Evolutionary conservation across 257 asterid genomes (phyloP).

Genomic region (Nicotiana tabacum): DNA sequence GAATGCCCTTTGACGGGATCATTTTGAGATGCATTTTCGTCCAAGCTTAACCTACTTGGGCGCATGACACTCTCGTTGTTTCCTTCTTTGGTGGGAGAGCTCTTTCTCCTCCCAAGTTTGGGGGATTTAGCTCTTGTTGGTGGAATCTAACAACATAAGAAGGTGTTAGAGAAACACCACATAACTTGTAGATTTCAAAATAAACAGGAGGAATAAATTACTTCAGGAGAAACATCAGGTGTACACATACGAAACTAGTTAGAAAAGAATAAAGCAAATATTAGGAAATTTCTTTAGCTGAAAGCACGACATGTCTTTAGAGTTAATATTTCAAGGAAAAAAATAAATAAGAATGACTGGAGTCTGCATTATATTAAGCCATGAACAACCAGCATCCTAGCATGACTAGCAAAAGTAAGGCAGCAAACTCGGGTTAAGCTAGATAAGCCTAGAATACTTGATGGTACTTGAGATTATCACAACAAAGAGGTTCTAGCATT

Average conservation of each 20-base stretch:
- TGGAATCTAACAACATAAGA: conserved; percentile 45
- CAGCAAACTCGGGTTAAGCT: neutral
- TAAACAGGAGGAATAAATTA: neutral
- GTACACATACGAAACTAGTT: neutral
- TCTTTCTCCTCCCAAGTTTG: conserved; percentile 66
- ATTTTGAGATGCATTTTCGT: conserved; percentile 43
- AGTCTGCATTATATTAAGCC: neutral
- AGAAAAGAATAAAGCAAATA: neutral
- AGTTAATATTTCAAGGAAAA: neutral
- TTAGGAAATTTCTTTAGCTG: neutral
- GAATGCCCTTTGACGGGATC: conserved; percentile 35
- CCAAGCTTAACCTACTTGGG: conserved; percentile 54
- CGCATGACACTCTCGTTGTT: conserved; percentile 26
- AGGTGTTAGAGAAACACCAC: neutral
- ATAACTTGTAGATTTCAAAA: neutral
- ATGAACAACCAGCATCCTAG: neutral
- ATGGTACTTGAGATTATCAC: neutral
- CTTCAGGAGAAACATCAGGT: neutral
- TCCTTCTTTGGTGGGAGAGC: conserved; percentile 38
- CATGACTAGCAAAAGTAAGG: neutral
- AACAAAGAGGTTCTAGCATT: neutral
- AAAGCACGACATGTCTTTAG: neutral
- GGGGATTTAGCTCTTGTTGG: conserved; percentile 75
- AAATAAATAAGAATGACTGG: neutral
- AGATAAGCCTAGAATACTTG: neutral